Base-by-base conservation (phyloP, 2,329 filamentous ascomycete species). In the Didymella exigua region DNA sequence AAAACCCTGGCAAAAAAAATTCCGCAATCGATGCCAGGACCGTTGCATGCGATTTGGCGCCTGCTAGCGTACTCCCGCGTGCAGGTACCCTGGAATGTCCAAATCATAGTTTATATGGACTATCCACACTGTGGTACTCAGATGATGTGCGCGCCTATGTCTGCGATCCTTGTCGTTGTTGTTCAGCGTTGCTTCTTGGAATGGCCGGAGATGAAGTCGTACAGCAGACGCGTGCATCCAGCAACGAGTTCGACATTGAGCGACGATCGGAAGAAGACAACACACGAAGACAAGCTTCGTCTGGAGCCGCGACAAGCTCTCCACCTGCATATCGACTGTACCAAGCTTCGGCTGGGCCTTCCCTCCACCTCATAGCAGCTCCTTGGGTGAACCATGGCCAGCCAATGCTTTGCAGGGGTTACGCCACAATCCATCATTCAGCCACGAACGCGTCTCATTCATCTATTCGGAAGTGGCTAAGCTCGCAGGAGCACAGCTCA, bases 391-490 rank as follows among this genome's bases (percentile, higher is more conserved):
- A 7, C 31, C 37, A 31, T 5, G 6, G 37, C 30, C 14, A 42
- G 13, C 13, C 27, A 52, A 43, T 37, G 23, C 10, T 37, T 31
- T 29, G 23, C 43, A 18, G 23, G 27, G 26, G 6, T 36, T 46
- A 36, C 16, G 37, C 50, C 50, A 48, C 23, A 47, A 43, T 29
- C 24, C 36, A 37, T n/a, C 50, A 48, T 52, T 24, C 24, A 48
- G 50, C 43, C 37, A 37, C 50, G 30, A 43, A 43, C 10, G 8
- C 14, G 47, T 34, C 31, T 42, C 14, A 43, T 47, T 42, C 30
- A 37, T 10, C 16, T 24, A 16, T 9, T 10, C n/a, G 14, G 18
- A 43, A 43, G 4, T 8, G n/a, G 23, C 19, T 30, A 48, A 53
- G 37, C 50, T 48, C 10, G 14, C n/a, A 19, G 14, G 13, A 10